Base-by-base conservation (phyloP, 306 rosid species). In the Casuarina cunninghamiana region DNA sequence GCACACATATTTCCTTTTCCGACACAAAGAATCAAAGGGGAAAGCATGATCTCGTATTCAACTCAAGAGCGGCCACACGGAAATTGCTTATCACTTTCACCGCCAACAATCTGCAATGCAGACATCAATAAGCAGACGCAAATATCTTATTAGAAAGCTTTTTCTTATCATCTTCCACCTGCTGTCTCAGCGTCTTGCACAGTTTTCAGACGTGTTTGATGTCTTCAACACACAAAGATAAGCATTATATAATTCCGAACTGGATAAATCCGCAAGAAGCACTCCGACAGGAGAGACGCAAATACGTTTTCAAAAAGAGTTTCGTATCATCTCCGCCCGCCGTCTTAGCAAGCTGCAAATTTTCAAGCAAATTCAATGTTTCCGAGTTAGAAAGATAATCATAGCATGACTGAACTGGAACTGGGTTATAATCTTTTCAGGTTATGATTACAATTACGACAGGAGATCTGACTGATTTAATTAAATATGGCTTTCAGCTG, bases 41-140 rank as follows among this genome's bases (percentile, higher is more conserved):
- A 69, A 80, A 46, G 71, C 66, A 38, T 5, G 3, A 6, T 49
- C 43, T 68, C 80, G 48, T 72, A 72, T 87, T 57, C 61, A 82
- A 69, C 76, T 80, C 1, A 16, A 9, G 5, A 45, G 81, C 79
- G 87, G 72, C 79, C 32, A 43, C 39, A n/a, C 1, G 8, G 32
- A 1, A 65, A 19, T 19, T n/a, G 68, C 80, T 78, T 74, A 49
- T 78, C 45, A 69, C 72, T 10, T 69, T n/a, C 41, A 37, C 51
- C 5, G 19, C 4, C 44, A 15, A 1, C 39, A 16, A 10, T 16
- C 21, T 15, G 71, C 17, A 10, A 8, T 26, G 32, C 32, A 26
- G 32, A 26, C 32, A 37, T 4, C 37, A 15, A 82, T 77, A 81
- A 82, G 85, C 76, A 42, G 13, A 2, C 0, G 1, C 21, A 3